Evolutionary conservation across 192 early-diverging fungal species (phyloP).

Genomic region (Linnemannia hyalina): DNA sequence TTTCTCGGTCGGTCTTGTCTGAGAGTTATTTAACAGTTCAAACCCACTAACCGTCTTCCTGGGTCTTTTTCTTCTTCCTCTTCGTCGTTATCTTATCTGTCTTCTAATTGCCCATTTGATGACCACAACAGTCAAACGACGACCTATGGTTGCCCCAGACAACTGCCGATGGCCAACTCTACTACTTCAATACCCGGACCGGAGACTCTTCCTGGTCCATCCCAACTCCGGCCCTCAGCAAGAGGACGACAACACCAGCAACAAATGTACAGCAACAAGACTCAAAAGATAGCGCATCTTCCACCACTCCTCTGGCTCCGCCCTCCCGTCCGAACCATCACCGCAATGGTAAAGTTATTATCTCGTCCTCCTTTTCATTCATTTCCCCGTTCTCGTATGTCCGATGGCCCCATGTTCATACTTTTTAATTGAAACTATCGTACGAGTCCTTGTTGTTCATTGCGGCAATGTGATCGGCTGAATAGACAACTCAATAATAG

Average conservation of each 20-base stretch:
- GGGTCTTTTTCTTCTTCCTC: not conserved
- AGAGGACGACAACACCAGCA: not conserved
- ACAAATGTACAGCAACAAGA: slow-evolving; percentile 9
- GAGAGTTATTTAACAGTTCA: not conserved
- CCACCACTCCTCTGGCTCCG: not conserved
- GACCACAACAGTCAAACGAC: slow-evolving; percentile 11
- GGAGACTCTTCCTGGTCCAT: slow-evolving; percentile 64
- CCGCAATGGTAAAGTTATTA: not conserved
- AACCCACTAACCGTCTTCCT: not conserved
- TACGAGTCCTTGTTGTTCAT: not conserved
- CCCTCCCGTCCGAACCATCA: not conserved
- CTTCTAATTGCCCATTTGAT: not conserved
- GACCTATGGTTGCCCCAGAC: slow-evolving; percentile 55
- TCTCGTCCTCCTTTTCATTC: not conserved
- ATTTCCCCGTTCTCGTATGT: not conserved
- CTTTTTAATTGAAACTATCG: not conserved
- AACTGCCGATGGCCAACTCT: slow-evolving; percentile 58
- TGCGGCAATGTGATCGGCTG: not conserved
- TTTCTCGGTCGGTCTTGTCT: not conserved
- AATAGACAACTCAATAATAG: not conserved
- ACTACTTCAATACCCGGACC: slow-evolving; percentile 68
- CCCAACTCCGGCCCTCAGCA: slow-evolving; percentile 22
- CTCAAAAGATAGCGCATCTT: not conserved
- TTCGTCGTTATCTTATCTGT: not conserved
- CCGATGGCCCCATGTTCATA: slow-evolving; percentile 2